These are phyloP conservation scores for Rhynchospora breviuscula DNA, from an alignment of 176 grass and related monocot genomes.

Conservation along the genomic window DNA sequence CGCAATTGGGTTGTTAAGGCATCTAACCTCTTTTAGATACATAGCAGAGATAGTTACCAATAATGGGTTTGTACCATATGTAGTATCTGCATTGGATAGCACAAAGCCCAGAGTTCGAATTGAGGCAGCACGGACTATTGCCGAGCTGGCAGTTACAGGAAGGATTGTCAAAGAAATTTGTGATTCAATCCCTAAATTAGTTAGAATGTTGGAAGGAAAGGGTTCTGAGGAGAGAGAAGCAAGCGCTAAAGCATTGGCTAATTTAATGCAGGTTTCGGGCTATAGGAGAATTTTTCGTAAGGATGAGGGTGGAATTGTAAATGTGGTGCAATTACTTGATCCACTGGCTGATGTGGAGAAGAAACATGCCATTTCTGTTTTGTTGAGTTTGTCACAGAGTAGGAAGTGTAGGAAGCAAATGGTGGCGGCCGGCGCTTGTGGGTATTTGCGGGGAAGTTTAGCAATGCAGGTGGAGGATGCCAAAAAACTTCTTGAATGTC, in stretches of 20 bases:
- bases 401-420: slow-evolving; percentile 81
- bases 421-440: slow-evolving; percentile 66
- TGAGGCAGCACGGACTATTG: slow-evolving; percentile 50
- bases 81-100: slow-evolving; percentile 44
- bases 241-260: slow-evolving; percentile 48
- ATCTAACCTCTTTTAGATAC: slow-evolving; percentile 66
- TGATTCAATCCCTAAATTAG: slow-evolving; percentile 36
- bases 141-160: slow-evolving; percentile 39
- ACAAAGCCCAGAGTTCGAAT: slow-evolving; percentile 28
- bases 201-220: slow-evolving; percentile 74
- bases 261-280: slow-evolving; percentile 24
- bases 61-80: slow-evolving; percentile 34
- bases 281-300: slow-evolving; percentile 54
- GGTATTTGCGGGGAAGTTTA: slow-evolving; percentile 50
- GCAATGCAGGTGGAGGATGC: slow-evolving; percentile 61
- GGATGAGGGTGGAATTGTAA: slow-evolving; percentile 63
- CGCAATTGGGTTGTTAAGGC: slow-evolving; percentile 57
- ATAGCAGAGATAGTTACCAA: slow-evolving; percentile 56
- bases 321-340: slow-evolving; percentile 66
- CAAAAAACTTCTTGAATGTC: slow-evolving; percentile 63
- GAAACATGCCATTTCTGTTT: slow-evolving; percentile 43
- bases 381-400: slow-evolving; percentile 46
- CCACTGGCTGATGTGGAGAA: slow-evolving; percentile 36
- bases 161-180: slow-evolving; percentile 38
- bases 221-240: slow-evolving; percentile 36